phyloP scores from a whole-genome alignment of 2,329 filamentous ascomycete genomes.

The Diaporthe sp. region DNA sequence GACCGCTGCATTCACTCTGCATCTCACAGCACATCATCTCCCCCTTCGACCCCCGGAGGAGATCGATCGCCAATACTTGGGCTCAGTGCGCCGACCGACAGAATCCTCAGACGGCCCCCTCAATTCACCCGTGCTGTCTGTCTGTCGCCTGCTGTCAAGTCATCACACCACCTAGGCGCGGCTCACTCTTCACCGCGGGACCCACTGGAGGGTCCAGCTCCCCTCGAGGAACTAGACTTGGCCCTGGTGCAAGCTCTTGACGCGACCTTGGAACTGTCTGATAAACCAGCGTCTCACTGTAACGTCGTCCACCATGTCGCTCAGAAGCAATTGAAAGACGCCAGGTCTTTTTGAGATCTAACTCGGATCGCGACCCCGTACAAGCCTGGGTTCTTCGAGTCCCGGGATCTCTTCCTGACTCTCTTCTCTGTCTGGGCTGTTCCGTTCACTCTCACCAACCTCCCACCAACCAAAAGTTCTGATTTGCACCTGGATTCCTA shows the following conservation, averaged over 20 bases:
- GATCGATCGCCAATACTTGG: conserved; percentile 24
- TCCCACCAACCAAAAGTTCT: neutral
- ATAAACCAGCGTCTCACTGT: conserved; percentile 33
- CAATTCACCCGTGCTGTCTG: conserved; percentile 9
- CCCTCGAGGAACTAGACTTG: neutral
- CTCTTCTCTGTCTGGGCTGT: conserved; percentile 26
- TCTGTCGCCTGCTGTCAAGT: conserved; percentile 17
- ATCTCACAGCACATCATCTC: conserved; percentile 32
- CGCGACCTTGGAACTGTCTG: conserved; percentile 11
- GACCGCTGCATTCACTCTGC: conserved; percentile 33
- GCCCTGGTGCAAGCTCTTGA: conserved; percentile 2
- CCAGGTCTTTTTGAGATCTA: conserved; percentile 42
- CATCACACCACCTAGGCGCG: conserved; percentile 15
- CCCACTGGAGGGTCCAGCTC: neutral
- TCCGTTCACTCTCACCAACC: conserved; percentile 19
- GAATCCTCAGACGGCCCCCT: neutral
- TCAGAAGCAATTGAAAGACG: conserved; percentile 42
- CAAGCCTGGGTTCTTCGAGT: conserved; percentile 26
- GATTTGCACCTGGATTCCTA: conserved; percentile 23
- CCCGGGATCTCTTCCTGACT: neutral
- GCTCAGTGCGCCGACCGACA: conserved; percentile 32
- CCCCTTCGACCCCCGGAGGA: conserved; percentile 18
- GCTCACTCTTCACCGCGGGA: conserved; percentile 1
- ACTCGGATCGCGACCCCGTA: conserved; percentile 32
- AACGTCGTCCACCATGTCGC: conserved; percentile 42